These are phyloP conservation scores for Inonotus hispidus DNA, from an alignment of 1,284 basidiomycete genomes.

Conservation along the genomic window DNA sequence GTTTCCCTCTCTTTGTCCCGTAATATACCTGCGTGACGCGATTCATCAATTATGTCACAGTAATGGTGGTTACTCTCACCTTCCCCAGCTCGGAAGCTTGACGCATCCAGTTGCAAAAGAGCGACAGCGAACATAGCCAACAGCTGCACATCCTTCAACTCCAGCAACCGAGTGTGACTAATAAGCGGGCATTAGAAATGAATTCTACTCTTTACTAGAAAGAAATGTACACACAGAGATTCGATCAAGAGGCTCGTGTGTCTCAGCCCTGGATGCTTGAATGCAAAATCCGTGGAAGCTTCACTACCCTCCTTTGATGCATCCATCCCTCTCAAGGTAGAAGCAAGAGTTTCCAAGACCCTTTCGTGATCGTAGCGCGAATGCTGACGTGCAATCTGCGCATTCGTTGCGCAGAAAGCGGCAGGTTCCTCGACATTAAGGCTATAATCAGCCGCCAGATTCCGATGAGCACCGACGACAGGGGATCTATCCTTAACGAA, in stretches of 20 bases:
- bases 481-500: constrained; percentile 57
- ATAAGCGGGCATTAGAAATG: not conserved
- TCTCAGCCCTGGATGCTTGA: not conserved
- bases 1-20: not conserved
- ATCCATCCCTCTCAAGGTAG: constrained; percentile 36
- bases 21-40: not conserved
- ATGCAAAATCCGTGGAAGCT: not conserved
- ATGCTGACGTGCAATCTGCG: constrained; percentile 49
- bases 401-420: constrained; percentile 55
- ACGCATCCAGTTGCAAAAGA: constrained; percentile 43
- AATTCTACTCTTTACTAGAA: not conserved
- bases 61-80: not conserved
- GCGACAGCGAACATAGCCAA: constrained; percentile 73
- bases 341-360: constrained; percentile 59
- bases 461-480: constrained; percentile 49
- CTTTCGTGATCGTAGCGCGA: constrained; percentile 69
- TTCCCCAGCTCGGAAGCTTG: not conserved
- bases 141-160: constrained; percentile 73
- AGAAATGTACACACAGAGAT: constrained; percentile 16
- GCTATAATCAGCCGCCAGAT: constrained; percentile 62
- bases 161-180: constrained; percentile 63
- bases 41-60: not conserved
- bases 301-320: not conserved
- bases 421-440: constrained; percentile 42
- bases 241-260: constrained; percentile 20